Base-by-base conservation (phyloP, 768 basidiomycete genomes). In the Calvatia gigantea region DNA sequence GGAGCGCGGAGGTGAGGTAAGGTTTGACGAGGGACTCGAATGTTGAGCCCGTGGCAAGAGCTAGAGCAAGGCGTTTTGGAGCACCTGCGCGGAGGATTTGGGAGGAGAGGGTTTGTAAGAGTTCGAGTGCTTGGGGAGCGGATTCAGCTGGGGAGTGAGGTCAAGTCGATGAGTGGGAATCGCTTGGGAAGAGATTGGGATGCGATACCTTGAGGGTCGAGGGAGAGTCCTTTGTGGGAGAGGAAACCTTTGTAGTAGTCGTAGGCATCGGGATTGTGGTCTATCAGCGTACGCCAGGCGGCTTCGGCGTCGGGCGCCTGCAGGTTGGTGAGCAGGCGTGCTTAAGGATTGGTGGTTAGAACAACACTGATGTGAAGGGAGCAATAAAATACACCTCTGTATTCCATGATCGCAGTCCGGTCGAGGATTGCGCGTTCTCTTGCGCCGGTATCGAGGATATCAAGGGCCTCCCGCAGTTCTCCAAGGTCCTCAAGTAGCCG, bases 251-350 rank as follows among this genome's bases (percentile, higher is more conserved):
- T 71, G 73, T 94, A 97, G 68, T 94, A 92, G 50, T 84, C 84
- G 61, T 85, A 80, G 63, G 79, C 83, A 56, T 98, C 95, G 2
- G 91, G 76, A 67, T 97, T 98, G 65, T 86, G 84, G 51, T 92
- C 86, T 38, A 99, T 81, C 25, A 99, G 73, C 0, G 80, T 75
- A 31, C 81, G 77, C 88, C 93, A 98, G 0, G 89, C 85, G 58
- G 86, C 80, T 60, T 89, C 84, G 0, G 97, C 91, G 45, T 91
- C 85, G 4, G 84, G 78, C 12, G 76, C 74, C 2, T 78, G 76
- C 9, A 87, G 71, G 63, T 85, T 86, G 31, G 83, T 78, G n/a
- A 93, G 75, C 2, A 97, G 67, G 33, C 89, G 87, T 1, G 95
- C 95, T 94, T 61, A 41, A 44, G 35, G 23, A 56, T 38, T 54